Evolutionary conservation across 163 green algal genomes (phyloP), one percentile per base, ranked within the genome.

Genomic region (Scenedesmus sp.): DNA sequence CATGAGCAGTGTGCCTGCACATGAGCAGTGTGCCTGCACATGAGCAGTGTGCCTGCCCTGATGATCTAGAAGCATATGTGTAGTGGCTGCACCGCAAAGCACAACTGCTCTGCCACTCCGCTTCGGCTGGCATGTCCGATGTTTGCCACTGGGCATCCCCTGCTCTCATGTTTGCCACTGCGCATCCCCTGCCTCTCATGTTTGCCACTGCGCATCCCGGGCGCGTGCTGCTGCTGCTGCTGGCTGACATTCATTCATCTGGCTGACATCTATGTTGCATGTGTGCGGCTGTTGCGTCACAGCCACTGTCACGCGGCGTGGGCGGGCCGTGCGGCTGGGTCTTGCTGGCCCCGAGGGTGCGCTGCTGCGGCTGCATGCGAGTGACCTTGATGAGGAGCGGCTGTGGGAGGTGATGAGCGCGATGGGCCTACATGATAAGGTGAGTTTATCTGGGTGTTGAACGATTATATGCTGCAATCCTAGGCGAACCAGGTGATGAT

Each of bases 321-420:
- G 90, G 16, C 90, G 90, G 16, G n/a, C 56, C 9, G 90, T 93
- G 26, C 62, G 23, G 5, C 91, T 93, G 16, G 86, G 91, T 16
- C 26, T 79, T 1, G 9, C 54, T 1, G 70, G 15, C 1, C 82
- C 90, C 15, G 88, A 94, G 6, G 79, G 23, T 7, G 93, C 92
- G 1, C 67, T 88, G 64, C 92, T 96, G 82, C 91, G 91, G 56
- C 66, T 96, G 74, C 91, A 94, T 57, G 79, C 83, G 10, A 93
- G 92, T 73, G 96, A 96, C 10, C 83, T 98, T 12, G 95, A 97
- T 20, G 89, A 94, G 54, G 93, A 94, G 59, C 85, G 90, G 52
- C 87, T 96, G 87, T 95, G 93, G 94, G 94, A 96, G 86, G 94
- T 96, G 0, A 93, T 96, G 92, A 90, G 73, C 20, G 90, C 89